These are phyloP conservation scores for Colletotrichum spaethianum DNA, from an alignment of 2,329 filamentous ascomycete species.

Conservation along the genomic window DNA sequence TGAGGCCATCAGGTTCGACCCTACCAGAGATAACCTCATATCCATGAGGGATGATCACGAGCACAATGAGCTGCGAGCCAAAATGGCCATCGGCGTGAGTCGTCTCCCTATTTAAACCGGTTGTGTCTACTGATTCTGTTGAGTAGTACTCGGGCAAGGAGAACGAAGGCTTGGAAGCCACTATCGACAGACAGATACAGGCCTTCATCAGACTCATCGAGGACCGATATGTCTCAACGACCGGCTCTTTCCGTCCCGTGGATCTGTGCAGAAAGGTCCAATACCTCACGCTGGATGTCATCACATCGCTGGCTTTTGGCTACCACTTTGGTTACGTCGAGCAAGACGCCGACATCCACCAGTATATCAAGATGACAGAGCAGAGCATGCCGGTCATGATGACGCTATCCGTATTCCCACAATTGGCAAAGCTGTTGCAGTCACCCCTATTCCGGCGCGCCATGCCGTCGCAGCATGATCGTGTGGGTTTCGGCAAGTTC, in stretches of 20 bases:
- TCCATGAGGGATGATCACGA: constrained; percentile 52
- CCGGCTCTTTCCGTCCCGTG: constrained; percentile 55
- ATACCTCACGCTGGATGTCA: constrained; percentile 70
- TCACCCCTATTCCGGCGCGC: constrained; percentile 57
- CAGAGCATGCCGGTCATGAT: constrained; percentile 60
- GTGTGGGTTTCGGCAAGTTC: constrained; percentile 55
- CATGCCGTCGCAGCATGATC: constrained; percentile 57
- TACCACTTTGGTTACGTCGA: constrained; percentile 64
- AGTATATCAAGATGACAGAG: constrained; percentile 62
- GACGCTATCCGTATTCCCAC: constrained; percentile 58
- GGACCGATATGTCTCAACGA: constrained; percentile 58
- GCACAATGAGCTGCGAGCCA: constrained; percentile 60
- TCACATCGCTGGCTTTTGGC: constrained; percentile 67
- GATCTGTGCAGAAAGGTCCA: constrained; percentile 64
- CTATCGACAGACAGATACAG: constrained; percentile 63
- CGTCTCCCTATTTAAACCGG: background rate
- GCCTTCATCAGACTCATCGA: constrained; percentile 64
- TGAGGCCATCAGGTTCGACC: constrained; percentile 53
- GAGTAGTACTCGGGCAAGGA: constrained; percentile 68
- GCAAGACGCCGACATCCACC: constrained; percentile 62
- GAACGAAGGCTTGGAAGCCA: constrained; percentile 62
- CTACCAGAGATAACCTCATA: constrained; percentile 51
- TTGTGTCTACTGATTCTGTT: background rate
- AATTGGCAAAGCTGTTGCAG: constrained; percentile 58
- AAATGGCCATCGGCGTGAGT: constrained; percentile 62